Evolutionary conservation across 2,329 filamentous ascomycete species (phyloP).

Genomic region (Fusarium mangiferae): DNA sequence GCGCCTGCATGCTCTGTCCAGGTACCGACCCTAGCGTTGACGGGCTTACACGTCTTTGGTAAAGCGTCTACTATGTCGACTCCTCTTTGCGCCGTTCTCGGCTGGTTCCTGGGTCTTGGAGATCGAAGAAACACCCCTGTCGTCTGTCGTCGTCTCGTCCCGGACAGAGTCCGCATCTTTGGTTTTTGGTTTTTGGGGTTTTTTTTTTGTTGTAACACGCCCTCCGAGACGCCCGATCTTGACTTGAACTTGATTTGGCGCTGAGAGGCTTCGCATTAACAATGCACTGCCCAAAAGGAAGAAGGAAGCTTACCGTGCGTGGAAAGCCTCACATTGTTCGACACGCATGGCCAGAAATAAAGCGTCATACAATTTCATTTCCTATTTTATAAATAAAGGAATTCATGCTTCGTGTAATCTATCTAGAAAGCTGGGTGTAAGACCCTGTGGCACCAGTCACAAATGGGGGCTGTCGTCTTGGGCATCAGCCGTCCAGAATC

Average conservation of each 20-base stretch:
- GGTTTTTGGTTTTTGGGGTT: not conserved
- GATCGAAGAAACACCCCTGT: conserved; percentile 18
- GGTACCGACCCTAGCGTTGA: conserved; percentile 28
- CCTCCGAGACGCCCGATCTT: conserved; percentile 2
- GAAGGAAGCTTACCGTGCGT: not conserved
- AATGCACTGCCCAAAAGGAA: not conserved
- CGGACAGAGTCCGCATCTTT: conserved; percentile 33
- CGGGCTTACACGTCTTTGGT: conserved; percentile 15
- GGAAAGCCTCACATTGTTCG: conserved; percentile 6
- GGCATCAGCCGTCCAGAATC: conserved; percentile 13
- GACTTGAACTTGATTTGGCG: not conserved
- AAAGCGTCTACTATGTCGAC: conserved; percentile 23
- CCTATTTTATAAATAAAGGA: not conserved
- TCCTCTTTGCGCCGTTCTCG: conserved; percentile 34
- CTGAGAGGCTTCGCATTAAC: conserved; percentile 13
- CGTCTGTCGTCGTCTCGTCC: conserved; percentile 6
- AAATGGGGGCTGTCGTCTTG: conserved; percentile 15
- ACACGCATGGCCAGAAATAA: conserved; percentile 4
- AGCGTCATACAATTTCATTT: not conserved
- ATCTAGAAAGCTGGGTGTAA: not conserved
- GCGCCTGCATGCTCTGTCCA: conserved; percentile 18
- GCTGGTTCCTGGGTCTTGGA: conserved; percentile 35
- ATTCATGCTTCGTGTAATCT: not conserved
- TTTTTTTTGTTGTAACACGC: not conserved
- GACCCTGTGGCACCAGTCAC: not conserved